Conservation (phyloP, 306 rosid genomes). For the Vachellia collinsii region DNA sequence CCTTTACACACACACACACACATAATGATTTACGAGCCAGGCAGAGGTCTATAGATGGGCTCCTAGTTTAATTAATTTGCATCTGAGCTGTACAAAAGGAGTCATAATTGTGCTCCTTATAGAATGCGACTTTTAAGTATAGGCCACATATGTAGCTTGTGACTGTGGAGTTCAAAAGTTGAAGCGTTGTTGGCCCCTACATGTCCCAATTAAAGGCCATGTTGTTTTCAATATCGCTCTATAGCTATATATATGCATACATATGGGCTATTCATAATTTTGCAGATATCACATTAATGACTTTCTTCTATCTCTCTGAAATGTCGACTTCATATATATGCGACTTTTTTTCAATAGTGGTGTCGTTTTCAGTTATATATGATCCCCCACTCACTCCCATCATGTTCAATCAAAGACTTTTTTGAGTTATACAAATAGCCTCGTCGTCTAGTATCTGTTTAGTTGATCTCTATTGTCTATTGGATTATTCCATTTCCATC, state of each 20-base stretch:
- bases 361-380: conserved; percentile 3
- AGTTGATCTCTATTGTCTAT: neutral
- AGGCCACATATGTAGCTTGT: conserved; percentile 7
- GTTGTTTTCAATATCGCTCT: neutral
- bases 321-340: neutral
- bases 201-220: neutral
- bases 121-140: neutral
- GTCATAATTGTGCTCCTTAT: neutral
- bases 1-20: too few relatives aligned
- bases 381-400: conserved; percentile 10
- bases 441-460: neutral
- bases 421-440: conserved; percentile 2
- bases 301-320: neutral
- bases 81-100: neutral
- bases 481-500: neutral
- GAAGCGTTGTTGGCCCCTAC: conserved; percentile 12
- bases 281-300: neutral
- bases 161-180: neutral
- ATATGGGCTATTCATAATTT: neutral
- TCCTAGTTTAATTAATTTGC: neutral
- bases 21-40: neutral
- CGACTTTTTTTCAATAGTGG: neutral
- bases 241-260: neutral
- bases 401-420: conserved; percentile 9
- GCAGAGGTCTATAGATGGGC: neutral